Base-by-base conservation (phyloP, 2,329 filamentous ascomycete genomes). In the Curvularia hawaiiensis region DNA sequence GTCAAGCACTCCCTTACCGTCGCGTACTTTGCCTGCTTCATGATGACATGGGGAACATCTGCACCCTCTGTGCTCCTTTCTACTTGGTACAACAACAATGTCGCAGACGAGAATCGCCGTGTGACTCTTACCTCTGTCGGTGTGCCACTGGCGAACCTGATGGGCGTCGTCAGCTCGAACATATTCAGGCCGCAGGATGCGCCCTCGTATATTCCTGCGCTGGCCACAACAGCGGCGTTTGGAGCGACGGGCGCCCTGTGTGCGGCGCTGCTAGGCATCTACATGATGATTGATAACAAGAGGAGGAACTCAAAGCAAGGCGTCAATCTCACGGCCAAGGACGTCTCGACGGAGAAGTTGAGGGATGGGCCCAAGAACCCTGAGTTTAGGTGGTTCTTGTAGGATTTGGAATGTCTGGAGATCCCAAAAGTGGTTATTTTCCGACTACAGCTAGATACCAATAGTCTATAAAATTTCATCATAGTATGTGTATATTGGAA, bases 31-130 rank as follows among this genome's bases (percentile, higher is more conserved):
- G 88, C 89, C 5, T 87, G 84, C 53, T 93, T 92, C 74, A 90
- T 92, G 88, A 91, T 92, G 88, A 89, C 87, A 11, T 92, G 89
- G 87, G 90, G 90, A 16, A 91, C 89, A 0, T 88, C 86, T 1
- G 89, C 90, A 0, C 90, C 90, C 0, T 90, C 86, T 0, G 89
- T 92, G 9, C 79, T 93, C 12, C 79, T 88, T 16, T 78, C 86
- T 63, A 80, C 85, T 55, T 89, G 87, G 88, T 92, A 92, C 77
- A 93, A 91, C 78, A 93, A 93, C 79, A 94, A 94, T 71, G 84
- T 92, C 54, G 89, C 90, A 1, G 84, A 93, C 67, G 90, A 93
- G 75, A 88, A 88, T 56, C 85, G 87, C 38, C 87, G 90, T 46
- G 82, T 91, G 6, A 81, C 88, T 0, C 79, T 92, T 14, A 92